Conservation (phyloP, 305 asterid species). For the Andrographis paniculata region DNA sequence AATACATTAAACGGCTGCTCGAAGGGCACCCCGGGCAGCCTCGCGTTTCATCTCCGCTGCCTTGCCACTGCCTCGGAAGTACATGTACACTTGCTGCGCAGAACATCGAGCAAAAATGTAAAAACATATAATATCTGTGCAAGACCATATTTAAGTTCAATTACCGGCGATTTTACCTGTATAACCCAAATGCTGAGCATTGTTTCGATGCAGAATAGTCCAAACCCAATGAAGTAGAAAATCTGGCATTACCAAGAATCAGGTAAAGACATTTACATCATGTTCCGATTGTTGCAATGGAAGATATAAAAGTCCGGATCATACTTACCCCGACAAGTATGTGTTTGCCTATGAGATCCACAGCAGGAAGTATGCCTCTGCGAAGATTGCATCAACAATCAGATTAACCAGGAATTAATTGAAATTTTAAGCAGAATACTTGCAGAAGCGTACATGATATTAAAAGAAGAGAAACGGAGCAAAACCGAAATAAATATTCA, state of each 20-base stretch:
- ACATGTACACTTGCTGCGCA: slow-evolving; percentile 85
- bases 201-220: slow-evolving; percentile 79
- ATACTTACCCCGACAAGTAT: slow-evolving; percentile 77
- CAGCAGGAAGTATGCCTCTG: slow-evolving; percentile 97
- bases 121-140: no score
- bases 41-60: slow-evolving; percentile 85
- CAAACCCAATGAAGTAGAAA: slow-evolving; percentile 96
- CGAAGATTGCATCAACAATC: slow-evolving; percentile 21
- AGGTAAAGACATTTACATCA: background rate
- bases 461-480: slow-evolving; percentile 6
- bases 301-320: background rate
- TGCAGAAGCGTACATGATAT: background rate
- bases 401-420: slow-evolving; percentile 15
- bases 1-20: slow-evolving; percentile 56
- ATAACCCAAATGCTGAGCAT: slow-evolving; percentile 93
- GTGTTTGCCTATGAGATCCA: slow-evolving; percentile 72
- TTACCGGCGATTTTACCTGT: slow-evolving; percentile 40
- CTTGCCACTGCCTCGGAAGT: slow-evolving; percentile 97
- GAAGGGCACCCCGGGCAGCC: slow-evolving; percentile 75
- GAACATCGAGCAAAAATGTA: background rate
- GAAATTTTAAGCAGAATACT: slow-evolving; percentile 2
- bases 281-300: background rate
- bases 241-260: slow-evolving; percentile 32
- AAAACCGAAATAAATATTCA: background rate
- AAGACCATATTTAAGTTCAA: background rate